Evolutionary conservation across 345 rosid species (phyloP).

Genomic region (Erucastrum elatum): DNA sequence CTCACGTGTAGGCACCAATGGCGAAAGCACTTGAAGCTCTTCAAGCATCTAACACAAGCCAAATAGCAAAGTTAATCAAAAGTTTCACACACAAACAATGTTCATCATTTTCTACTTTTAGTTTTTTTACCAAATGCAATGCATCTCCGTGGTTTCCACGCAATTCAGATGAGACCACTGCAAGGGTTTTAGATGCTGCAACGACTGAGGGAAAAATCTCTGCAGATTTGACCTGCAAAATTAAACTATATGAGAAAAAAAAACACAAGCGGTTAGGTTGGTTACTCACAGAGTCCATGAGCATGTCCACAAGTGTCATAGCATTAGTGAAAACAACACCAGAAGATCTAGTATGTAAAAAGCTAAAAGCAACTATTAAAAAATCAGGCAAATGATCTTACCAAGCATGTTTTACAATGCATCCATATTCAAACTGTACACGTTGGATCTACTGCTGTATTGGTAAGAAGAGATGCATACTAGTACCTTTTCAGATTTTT

Average conservation of each 20-base stretch:
- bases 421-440: too few relatives aligned
- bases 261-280: not conserved
- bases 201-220: conserved; percentile 77
- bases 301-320: conserved; percentile 77
- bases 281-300: conserved; percentile 80
- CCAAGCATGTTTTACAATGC: too few relatives aligned
- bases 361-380: too few relatives aligned
- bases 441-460: too few relatives aligned
- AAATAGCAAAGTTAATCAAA: not conserved
- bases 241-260: conserved; percentile 10
- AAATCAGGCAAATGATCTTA: too few relatives aligned
- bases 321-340: conserved; percentile 79
- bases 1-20: conserved; percentile 74
- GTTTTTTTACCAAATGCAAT: conserved; percentile 30
- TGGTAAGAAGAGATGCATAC: not conserved
- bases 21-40: conserved; percentile 91
- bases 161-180: conserved; percentile 66
- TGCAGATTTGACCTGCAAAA: conserved; percentile 66
- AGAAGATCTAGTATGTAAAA: conserved; percentile 55
- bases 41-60: conserved; percentile 54
- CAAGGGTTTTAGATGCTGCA: conserved; percentile 65
- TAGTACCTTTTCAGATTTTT: not conserved
- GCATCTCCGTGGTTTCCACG: conserved; percentile 48
- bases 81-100: not conserved
- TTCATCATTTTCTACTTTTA: too few relatives aligned